phyloP scores from a whole-genome alignment of 306 rosid species.

The Sechiopsis laciniata region DNA sequence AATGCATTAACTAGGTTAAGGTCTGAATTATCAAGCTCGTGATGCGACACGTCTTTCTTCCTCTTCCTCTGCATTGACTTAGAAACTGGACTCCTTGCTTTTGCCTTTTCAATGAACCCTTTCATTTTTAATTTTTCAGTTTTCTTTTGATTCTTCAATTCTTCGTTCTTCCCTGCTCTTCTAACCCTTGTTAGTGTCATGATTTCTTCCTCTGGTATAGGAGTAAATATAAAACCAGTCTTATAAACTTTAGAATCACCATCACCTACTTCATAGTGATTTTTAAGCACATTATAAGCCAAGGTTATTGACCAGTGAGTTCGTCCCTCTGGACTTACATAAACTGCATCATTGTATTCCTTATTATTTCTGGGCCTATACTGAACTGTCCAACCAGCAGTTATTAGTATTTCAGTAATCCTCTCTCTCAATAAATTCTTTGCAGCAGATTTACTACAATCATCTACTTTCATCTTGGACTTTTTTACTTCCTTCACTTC shows the following conservation, averaged over 20 bases:
- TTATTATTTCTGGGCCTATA: conserved; percentile 58
- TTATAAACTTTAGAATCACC: conserved; percentile 45
- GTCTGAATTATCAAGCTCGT: conserved; percentile 28
- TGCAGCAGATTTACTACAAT: conserved; percentile 23
- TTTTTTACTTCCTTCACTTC: conserved; percentile 11
- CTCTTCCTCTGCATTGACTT: conserved; percentile 39
- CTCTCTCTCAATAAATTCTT: conserved; percentile 59
- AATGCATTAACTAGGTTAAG: conserved; percentile 27
- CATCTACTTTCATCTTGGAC: conserved; percentile 20
- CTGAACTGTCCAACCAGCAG: conserved; percentile 87
- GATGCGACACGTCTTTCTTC: conserved; percentile 35
- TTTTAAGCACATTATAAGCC: conserved; percentile 68
- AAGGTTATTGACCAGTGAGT: conserved; percentile 95
- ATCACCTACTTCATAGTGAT: conserved; percentile 52
- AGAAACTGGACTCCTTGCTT: conserved; percentile 25
- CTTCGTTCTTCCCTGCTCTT: conserved; percentile 28
- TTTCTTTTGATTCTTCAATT: conserved; percentile 1
- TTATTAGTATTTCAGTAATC: conserved; percentile 46
- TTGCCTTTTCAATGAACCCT: conserved; percentile 29
- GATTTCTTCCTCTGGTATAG: conserved; percentile 60
- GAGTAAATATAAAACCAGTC: conserved; percentile 62
- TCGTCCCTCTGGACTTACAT: conserved; percentile 58
- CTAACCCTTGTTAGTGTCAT: conserved; percentile 44
- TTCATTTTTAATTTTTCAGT: conserved; percentile 8
- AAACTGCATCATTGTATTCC: conserved; percentile 69